Base-by-base conservation (phyloP, 2,329 filamentous ascomycete genomes). In the Xylaria sp. region DNA sequence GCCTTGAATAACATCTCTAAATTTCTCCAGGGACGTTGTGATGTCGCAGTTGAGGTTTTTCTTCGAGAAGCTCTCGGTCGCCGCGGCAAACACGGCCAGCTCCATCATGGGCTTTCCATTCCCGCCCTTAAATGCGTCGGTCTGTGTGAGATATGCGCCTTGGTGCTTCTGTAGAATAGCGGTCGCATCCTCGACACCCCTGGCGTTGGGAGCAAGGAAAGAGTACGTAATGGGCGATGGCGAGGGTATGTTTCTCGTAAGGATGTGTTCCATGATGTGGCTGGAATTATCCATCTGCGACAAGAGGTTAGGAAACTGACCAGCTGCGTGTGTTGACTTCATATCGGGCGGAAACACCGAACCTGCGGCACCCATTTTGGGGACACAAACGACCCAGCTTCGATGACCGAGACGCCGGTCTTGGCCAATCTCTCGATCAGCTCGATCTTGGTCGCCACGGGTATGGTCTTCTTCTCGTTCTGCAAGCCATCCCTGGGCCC, bases 21-120 rank as follows among this genome's bases (percentile, higher is more conserved):
- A 94, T 8, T 87, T 85, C 59, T 87, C 83, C 23, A 97, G 85
- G 0, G 92, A 94, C 48, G 91, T 90, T 69, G 88, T 87, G 72
- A 96, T 91, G 73, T 87, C 86, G 83, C 92, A 93, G 80, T 96
- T 96, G 62, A 94, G 90, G 80, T 97, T 97, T 80, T 89, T 91
- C 71, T 90, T 87, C 3, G 91, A 91, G 79, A 97, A 97, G 56
- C 86, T 84, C 80, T 97, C 93, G 18, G 92, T 95, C 0, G 93
- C 93, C 1, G 93, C 90, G 15, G 92, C 91, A 80, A 97, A 96
- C 46, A 95, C 90, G 48, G 92, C 91, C 36, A 95, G 84, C 76
- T 94, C 91, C n/a, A 90, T 76, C 13, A 80, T 85, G 23, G 85
- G 87, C 61, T 82, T 83, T 39, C 79, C 71, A 73, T 81, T 48